Base-by-base conservation (phyloP, 2,329 filamentous ascomycete genomes). In the Trichoderma polysporum region DNA sequence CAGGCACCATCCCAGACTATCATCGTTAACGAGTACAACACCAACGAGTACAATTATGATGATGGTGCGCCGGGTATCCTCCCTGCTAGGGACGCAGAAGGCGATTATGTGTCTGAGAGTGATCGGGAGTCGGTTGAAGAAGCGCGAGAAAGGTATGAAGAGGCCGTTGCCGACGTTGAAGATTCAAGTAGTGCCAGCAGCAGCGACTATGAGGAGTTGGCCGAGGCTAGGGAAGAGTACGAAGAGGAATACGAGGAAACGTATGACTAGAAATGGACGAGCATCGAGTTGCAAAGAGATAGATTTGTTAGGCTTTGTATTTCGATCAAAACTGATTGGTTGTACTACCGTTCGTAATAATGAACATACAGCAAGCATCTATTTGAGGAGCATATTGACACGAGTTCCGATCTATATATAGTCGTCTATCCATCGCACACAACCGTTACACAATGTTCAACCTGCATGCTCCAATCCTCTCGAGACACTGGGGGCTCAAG, bases 191-290 rank as follows among this genome's bases (percentile, higher is more conserved):
- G 49, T 41, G 15, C 59, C 1, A 63, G 59, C 1, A 86, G 80
- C 71, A 87, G 83, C 68, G 84, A 85, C 68, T 73, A 78, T 4
- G 79, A 87, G 74, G 81, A 82, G 64, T 74, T 85, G 4, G 82
- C 85, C 68, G 85, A 88, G 73, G 83, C 59, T 9, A 63, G 59
- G 27, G 59, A 63, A 13, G 59, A 63, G 25, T 63, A 63, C 27
- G 47, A 63, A 56, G 83, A 86, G 72, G 80, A 80, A 57, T 82
- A 83, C 59, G 81, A 84, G 69, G 82, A 82, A 61, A 74, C 72
- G 2, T 81, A 82, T 39, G 75, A 72, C n/a, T 74, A 74, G 31
- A 35, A 2, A 25, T 31, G 8, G 3, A n/a, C 19, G 15, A 25
- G 4, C 0, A 9, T 33, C n/a, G 4, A 58, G 8, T 15, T 15